Conservation (phyloP, 495 filamentous ascomycete species). For the Neurospora sp. region DNA sequence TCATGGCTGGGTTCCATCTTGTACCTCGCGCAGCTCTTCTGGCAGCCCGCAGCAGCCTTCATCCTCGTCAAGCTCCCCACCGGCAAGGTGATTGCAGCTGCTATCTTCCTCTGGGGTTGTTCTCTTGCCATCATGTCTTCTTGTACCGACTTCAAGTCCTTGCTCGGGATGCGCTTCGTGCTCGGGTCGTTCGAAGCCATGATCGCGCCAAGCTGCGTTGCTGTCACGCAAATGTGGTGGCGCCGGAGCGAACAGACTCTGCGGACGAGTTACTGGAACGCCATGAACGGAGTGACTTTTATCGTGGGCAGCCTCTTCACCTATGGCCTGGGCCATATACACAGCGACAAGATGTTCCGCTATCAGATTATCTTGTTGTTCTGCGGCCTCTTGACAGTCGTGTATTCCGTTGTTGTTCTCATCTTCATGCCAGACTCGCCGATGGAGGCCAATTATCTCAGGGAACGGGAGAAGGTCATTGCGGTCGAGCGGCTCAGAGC, state of each 20-base stretch:
- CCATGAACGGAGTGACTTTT: conserved; percentile 41
- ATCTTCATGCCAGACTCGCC: conserved; percentile 52
- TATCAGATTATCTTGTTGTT: conserved; percentile 55
- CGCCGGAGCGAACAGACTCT: conserved; percentile 41
- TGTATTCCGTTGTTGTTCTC: conserved; percentile 26
- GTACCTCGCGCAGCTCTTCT: too few relatives aligned
- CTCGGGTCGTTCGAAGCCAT: conserved; percentile 34
- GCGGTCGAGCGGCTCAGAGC: conserved; percentile 45
- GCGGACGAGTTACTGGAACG: conserved; percentile 40
- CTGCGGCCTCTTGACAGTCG: conserved; percentile 36
- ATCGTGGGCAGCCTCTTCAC: conserved; percentile 43
- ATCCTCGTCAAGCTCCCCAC: too few relatives aligned
- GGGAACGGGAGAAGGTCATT: conserved; percentile 47
- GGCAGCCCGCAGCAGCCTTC: too few relatives aligned
- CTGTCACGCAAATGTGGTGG: conserved; percentile 49
- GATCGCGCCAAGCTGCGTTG: conserved; percentile 39
- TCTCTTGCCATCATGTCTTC: too few relatives aligned
- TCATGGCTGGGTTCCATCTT: too few relatives aligned
- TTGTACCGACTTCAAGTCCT: conserved; percentile 15
- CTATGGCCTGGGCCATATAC: conserved; percentile 51
- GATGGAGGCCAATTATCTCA: conserved; percentile 48
- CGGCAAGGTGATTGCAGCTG: too few relatives aligned
- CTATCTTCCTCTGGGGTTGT: too few relatives aligned
- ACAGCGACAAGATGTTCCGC: conserved; percentile 38
- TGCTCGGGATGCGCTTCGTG: conserved; percentile 34